Percentiles rank a stretch among this genome's conserved stretches.
phyloP scores from a whole-genome alignment of 306 rosid species.

The Sicyos edulis region DNA sequence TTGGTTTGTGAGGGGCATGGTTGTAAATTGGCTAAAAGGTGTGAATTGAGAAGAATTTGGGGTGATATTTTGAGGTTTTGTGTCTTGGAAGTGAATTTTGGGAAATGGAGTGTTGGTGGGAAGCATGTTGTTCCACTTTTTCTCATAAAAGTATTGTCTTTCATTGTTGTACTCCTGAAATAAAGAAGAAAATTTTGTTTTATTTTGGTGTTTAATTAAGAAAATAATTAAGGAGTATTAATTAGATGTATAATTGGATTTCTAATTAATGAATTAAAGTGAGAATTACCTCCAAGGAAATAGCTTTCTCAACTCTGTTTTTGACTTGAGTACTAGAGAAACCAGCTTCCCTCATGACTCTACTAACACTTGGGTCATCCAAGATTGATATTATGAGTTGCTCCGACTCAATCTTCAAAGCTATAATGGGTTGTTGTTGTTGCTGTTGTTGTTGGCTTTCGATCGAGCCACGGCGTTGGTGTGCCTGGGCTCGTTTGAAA shows the following conservation, averaged over 20 bases:
- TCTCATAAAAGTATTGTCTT: slow-evolving; percentile 12
- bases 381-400: slow-evolving; percentile 75
- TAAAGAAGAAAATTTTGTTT: background rate
- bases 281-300: slow-evolving; percentile 44
- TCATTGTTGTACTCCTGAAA: slow-evolving; percentile 24
- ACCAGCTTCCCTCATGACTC: slow-evolving; percentile 97
- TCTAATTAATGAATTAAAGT: background rate
- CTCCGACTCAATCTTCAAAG: slow-evolving; percentile 72
- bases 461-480: slow-evolving; percentile 79
- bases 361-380: slow-evolving; percentile 89
- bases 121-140: slow-evolving; percentile 13
- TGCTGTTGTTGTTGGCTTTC: slow-evolving; percentile 64
- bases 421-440: slow-evolving; percentile 42
- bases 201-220: background rate
- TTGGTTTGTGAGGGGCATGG: slow-evolving; percentile 21
- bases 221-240: too few species aligned
- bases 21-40: slow-evolving; percentile 32
- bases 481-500: slow-evolving; percentile 89
- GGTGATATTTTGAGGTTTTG: slow-evolving; percentile 32
- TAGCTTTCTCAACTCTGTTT: slow-evolving; percentile 56
- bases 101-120: background rate
- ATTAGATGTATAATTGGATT: background rate
- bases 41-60: slow-evolving; percentile 26
- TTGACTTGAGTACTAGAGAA: slow-evolving; percentile 73
- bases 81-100: background rate